Conservation (phyloP, 306 rosid genomes). For the Dalbergia cochinchinensis region DNA sequence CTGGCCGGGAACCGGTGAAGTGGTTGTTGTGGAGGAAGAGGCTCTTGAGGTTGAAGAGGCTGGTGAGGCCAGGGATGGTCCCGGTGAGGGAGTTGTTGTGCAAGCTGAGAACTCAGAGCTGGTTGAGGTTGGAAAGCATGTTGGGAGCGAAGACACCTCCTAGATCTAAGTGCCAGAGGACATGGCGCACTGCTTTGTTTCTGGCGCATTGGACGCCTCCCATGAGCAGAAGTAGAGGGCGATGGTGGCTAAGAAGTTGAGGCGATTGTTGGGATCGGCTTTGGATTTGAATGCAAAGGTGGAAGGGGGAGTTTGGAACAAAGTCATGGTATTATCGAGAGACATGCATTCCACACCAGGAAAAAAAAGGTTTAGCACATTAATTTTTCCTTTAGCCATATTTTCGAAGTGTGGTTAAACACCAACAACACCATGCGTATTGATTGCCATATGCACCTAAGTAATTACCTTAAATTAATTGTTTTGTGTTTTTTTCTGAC, state of each 20-base stretch:
- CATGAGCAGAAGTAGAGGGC: constrained; percentile 59
- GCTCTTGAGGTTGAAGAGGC: constrained; percentile 71
- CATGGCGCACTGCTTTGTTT: constrained; percentile 55
- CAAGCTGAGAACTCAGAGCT: constrained; percentile 79
- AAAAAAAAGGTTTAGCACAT: neutral
- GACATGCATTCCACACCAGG: neutral
- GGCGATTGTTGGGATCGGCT: constrained; percentile 60
- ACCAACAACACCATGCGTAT: too few relatives aligned
- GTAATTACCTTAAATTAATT: too few relatives aligned
- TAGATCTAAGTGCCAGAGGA: constrained; percentile 68
- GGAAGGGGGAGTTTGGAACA: neutral
- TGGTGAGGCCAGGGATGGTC: constrained; percentile 71
- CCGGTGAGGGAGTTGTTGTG: constrained; percentile 86
- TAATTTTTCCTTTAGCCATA: too few relatives aligned
- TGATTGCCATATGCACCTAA: too few relatives aligned
- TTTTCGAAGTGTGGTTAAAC: too few relatives aligned
- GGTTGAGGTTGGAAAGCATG: constrained; percentile 78
- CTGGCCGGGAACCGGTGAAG: constrained; percentile 58
- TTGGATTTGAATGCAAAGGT: constrained; percentile 65
- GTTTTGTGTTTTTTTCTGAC: too few relatives aligned
- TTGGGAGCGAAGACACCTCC: constrained; percentile 66
- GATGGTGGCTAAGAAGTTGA: constrained; percentile 48
- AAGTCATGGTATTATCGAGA: neutral
- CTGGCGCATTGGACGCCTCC: constrained; percentile 71
- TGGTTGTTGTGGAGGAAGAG: constrained; percentile 73